Base-by-base conservation (phyloP, 208 protist genomes). In the Acanthamoeba triangularis region DNA sequence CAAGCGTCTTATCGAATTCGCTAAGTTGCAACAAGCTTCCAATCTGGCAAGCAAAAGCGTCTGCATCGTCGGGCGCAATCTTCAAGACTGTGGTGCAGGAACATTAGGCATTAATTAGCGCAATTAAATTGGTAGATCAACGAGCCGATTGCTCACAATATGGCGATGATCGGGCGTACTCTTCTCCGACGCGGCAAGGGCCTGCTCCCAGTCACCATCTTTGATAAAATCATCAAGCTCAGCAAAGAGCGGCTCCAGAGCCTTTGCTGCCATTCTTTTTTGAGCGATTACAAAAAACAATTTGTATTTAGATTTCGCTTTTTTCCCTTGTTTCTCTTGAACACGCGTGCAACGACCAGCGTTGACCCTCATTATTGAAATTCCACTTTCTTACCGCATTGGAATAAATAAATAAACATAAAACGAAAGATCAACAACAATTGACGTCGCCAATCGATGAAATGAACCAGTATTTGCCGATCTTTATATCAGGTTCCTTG, bases 151-250 rank as follows among this genome's bases (percentile, higher is more conserved):
- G n/a, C 47, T 78, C 25, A 85, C 13, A 59, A 49, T 30, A 49
- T 37, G n/a, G 54, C 41, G 33, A 52, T 44, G 44, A 54, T 74
- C 16, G 41, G 11, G 4, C 30, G 41, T n/a, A 94, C 90, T 94
- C n/a, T 94, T 94, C 28, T 94, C 90, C 0, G 52, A 25, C 2
- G 37, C 25, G 13, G 90, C 37, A 3, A 94, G 69, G 0, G 90
- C 90, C 37, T 94, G 28, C 67, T 59, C 67, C 25, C 23, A 84
- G 20, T 94, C 90, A 8, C 5, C 30, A 52, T 84, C 90, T 3
- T 94, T 94, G 44, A 94, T 63, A 35, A 78, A 67, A 44, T 37
- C 18, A 61, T 94, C 90, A 14, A 94, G 63, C 44, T 94, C 90
- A 30, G 37, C 41, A 30, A 94, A 94, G 6, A 94, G 47, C 14